These are phyloP conservation scores for Taphrina confusa DNA, from an alignment of 1,139 yeast species.

Conservation along the genomic window DNA sequence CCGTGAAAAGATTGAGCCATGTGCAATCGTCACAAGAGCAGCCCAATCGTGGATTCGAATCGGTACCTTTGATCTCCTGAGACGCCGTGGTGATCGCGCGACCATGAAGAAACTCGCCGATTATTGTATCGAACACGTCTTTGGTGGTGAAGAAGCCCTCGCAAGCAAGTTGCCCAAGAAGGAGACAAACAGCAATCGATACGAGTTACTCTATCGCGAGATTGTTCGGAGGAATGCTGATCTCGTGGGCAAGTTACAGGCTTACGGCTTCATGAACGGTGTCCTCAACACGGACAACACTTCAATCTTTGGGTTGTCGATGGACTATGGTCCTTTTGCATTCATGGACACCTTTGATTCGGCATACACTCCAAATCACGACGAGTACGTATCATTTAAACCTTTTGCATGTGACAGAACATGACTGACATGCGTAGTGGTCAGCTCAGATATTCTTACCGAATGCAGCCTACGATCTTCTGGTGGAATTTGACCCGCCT, in stretches of 20 bases:
- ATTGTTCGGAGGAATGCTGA: conserved; percentile 68
- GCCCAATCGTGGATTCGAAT: conserved; percentile 85
- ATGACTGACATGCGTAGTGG: conserved; percentile 55
- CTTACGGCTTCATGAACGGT: conserved; percentile 89
- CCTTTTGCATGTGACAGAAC: background rate
- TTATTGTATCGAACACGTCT: conserved; percentile 69
- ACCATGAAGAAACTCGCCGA: conserved; percentile 68
- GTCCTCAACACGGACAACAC: conserved; percentile 94
- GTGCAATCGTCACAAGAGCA: conserved; percentile 83
- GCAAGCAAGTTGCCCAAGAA: conserved; percentile 22
- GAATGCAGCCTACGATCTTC: conserved; percentile 77
- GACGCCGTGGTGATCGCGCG: conserved; percentile 68
- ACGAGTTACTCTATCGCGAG: conserved; percentile 71
- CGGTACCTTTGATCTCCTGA: conserved; percentile 84
- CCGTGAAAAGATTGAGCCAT: conserved; percentile 65
- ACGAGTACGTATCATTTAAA: conserved; percentile 18
- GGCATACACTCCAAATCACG: conserved; percentile 83
- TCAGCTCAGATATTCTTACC: conserved; percentile 68
- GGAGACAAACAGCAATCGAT: conserved; percentile 52
- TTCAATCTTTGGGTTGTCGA: conserved; percentile 76
- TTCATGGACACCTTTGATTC: conserved; percentile 84
- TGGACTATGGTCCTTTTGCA: conserved; percentile 95
- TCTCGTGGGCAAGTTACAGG: conserved; percentile 83
- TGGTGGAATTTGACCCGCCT: conserved; percentile 92
- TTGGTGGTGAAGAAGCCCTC: conserved; percentile 49